Evolutionary conservation across 2,329 filamentous ascomycete genomes (phyloP), one percentile per base, ranked within the genome.

Genomic region (Fusarium brachygibbosum): DNA sequence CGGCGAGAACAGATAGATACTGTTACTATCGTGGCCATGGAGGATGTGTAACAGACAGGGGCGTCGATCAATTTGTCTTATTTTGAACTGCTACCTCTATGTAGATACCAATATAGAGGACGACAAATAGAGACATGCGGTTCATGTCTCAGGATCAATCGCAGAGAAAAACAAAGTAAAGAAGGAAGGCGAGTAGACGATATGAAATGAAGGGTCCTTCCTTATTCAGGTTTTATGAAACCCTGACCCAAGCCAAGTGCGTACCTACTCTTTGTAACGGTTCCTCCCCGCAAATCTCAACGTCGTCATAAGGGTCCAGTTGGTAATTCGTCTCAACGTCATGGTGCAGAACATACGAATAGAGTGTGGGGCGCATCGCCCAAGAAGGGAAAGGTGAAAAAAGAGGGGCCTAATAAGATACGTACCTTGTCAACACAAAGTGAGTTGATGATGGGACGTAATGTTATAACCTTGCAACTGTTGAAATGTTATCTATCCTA

Each of bases 301-400:
- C 31, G 45, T 69, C 67, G 67, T 70, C 68, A 70, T 70, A 68
- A 48, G 68, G 68, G 68, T 70, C 68, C 67, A 68, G 46, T 59
- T 59, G 38, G n/a, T 29, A 52, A 21, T 35, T 42, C 17, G 48
- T 54, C 31, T 25, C 32, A 41, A 70, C 67, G 67, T 70, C 67
- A 70, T 70, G 46, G 67, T 68, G 66, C 66, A 70, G 67, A 62
- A 44, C 65, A 68, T 59, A 32, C 46, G 49, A 14, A 21, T 38
- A 44, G 14, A n/a, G 23, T 51, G 55, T 45, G 54, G 41, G 17
- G 58, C 19, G 34, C 23, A 19, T 10, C 16, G 13, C 23, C 48
- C 14, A 25, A n/a, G 4, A 13, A 13, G 25, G n/a, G 11, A n/a
- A 35, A n/a, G 16, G 14, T 19, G 16, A 28, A 17, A 5, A 38